Percentiles rank a stretch among this genome's conserved stretches.
These are phyloP conservation scores for Colletotrichum simmondsii DNA, from an alignment of 2,329 filamentous ascomycete genomes.

Conservation along the genomic window DNA sequence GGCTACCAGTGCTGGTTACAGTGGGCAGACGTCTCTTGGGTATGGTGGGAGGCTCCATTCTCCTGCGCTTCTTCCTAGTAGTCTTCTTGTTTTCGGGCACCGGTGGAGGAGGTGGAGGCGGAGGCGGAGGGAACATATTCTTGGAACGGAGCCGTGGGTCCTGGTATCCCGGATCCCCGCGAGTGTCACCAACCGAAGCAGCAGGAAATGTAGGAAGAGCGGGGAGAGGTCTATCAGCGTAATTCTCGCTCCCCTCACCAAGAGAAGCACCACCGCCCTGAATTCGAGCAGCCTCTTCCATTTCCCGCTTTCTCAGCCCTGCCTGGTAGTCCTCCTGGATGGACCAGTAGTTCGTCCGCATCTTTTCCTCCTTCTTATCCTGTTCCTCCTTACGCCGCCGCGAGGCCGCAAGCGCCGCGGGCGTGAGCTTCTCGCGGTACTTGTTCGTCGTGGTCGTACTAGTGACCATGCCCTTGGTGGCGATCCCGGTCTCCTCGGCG, in stretches of 20 bases:
- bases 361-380: neutral
- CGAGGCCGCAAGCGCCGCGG: neutral
- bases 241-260: neutral
- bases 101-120: neutral
- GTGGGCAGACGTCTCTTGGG: neutral
- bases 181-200: constrained; percentile 6
- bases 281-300: neutral
- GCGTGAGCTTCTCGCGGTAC: constrained; percentile 3
- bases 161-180: constrained; percentile 3
- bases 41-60: neutral
- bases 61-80: too few relatives aligned
- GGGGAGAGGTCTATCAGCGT: neutral
- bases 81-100: too few relatives aligned
- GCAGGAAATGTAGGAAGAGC: neutral
- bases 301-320: neutral
- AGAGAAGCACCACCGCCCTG: neutral
- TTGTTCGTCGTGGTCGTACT: neutral
- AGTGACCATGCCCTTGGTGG: constrained; percentile 9
- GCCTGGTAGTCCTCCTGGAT: neutral
- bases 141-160: neutral
- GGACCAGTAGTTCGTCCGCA: neutral
- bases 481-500: constrained; percentile 7
- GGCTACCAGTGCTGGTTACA: neutral
- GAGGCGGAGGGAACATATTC: neutral
- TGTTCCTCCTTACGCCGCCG: constrained; percentile 7